Conservation (phyloP, 208 protist genomes). For the Acanthamoeba triangularis region DNA sequence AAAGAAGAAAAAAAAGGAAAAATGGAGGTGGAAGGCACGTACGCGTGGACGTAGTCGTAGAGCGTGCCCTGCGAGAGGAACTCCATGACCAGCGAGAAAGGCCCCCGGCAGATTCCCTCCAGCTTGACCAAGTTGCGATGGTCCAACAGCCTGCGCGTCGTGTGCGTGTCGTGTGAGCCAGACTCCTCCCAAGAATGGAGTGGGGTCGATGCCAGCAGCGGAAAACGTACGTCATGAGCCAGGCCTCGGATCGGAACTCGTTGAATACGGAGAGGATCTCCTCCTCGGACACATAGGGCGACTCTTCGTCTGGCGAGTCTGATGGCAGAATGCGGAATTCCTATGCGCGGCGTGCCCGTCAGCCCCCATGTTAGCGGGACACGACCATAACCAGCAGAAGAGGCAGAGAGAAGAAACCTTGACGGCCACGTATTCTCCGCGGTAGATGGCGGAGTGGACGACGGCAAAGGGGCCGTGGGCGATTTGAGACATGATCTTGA, state of each 20-base stretch:
- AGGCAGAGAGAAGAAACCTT: not conserved
- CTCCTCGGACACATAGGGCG: constrained; percentile 1
- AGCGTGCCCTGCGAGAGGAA: constrained; percentile 59
- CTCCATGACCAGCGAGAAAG: constrained; percentile 64
- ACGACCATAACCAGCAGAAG: no score
- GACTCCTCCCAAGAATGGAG: not conserved
- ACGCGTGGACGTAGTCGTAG: constrained; percentile 57
- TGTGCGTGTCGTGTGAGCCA: not conserved
- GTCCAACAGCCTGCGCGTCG: constrained; percentile 7
- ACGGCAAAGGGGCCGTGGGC: constrained; percentile 47
- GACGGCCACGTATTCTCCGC: constrained; percentile 41
- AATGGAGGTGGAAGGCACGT: not conserved
- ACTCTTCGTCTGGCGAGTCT: not conserved
- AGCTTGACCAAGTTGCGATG: constrained; percentile 57
- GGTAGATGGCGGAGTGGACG: constrained; percentile 53
- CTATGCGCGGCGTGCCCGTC: no score
- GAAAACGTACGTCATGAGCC: constrained; percentile 65
- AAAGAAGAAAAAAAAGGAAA: not conserved
- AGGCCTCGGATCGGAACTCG: constrained; percentile 69
- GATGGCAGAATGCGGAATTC: constrained; percentile 45
- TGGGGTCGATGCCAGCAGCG: not conserved
- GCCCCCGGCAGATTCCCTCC: constrained; percentile 17
- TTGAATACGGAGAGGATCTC: constrained; percentile 52
- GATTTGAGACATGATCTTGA: constrained; percentile 51
- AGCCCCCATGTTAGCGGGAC: not conserved